Evolutionary conservation across 148 eudicot species (phyloP).

Genomic region (Rhododendron griersonianum): DNA sequence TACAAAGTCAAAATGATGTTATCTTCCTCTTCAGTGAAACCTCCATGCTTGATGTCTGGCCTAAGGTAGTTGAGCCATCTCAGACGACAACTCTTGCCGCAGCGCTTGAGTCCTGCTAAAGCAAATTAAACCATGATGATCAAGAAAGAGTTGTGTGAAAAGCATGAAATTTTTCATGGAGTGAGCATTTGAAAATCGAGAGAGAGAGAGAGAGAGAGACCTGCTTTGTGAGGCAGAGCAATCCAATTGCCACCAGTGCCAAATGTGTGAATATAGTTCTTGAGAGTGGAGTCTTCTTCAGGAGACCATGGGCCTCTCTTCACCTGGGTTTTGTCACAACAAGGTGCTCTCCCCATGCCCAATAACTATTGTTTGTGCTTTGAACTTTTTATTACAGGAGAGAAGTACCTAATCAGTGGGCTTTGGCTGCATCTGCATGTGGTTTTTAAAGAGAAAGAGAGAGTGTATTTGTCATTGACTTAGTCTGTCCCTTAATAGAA

Average conservation of each 20-base stretch:
- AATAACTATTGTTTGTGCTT: too few relatives aligned
- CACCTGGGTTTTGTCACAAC: slow-evolving; percentile 64
- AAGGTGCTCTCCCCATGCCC: slow-evolving; percentile 70
- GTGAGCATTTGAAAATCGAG: not conserved
- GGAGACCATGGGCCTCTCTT: slow-evolving; percentile 80
- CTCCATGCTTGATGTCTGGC: slow-evolving; percentile 20
- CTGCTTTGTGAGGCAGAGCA: slow-evolving; percentile 59
- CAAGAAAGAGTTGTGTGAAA: not conserved
- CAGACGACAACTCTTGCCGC: slow-evolving; percentile 34
- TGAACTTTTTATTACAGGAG: not conserved
- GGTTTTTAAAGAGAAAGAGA: not conserved
- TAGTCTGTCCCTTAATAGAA: too few relatives aligned
- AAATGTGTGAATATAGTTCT: slow-evolving; percentile 36
- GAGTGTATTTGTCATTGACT: not conserved
- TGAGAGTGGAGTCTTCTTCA: slow-evolving; percentile 62
- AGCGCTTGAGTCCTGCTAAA: slow-evolving; percentile 47
- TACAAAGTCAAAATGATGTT: slow-evolving; percentile 34
- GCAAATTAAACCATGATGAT: not conserved
- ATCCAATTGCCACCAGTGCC: slow-evolving; percentile 79
- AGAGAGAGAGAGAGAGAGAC: slow-evolving; percentile 16
- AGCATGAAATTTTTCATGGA: not conserved
- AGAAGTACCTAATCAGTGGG: not conserved
- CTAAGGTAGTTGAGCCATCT: slow-evolving; percentile 6
- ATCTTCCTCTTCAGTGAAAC: slow-evolving; percentile 62
- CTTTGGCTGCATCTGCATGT: not conserved